Evolutionary conservation across 805 yeast genomes (phyloP), one percentile per base, ranked within the genome.

Genomic region (Cyberlindnera mrakii): DNA sequence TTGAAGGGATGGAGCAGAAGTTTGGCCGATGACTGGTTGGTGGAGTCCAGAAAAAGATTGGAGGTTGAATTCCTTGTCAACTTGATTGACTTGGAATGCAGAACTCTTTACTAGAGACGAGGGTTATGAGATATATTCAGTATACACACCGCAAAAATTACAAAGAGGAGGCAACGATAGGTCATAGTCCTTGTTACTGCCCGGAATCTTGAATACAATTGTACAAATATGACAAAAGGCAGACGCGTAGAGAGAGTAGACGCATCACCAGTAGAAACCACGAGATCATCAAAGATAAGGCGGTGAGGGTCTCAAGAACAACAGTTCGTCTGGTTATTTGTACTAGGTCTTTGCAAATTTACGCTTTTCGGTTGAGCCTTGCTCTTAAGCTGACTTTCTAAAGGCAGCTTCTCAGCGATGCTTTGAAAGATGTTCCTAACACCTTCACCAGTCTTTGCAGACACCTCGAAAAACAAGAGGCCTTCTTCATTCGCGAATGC

Each of bases 1-100:
- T 74, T 93, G 65, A 85, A 86, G 65, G 98, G 98, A 33, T 87
- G 96, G 96, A 78, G 93, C 31, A 82, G 95, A 74, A 77, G 77
- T 59, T 74, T 93, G 54, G 93, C 97, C 32, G 78, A 80, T 54
- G 96, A 88, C 62, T 93, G 98, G 98, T 78, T 93, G 30, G 69
- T 70, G 27, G 95, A 88, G 63, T 88, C 93, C 38, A 81, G 97
- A 72, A 83, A 81, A 70, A 84, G 95, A 62, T 70, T 89, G 50
- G 98, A 91, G 68, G 77, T 86, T 31, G 91, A 89, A 67, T 82
- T 89, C 57, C 71, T 91, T 60, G 72, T 87, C 46, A 78, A 75
- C 45, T 65, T 84, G 52, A 70, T 85, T 48, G 87, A 82, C 48
- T 64, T 81, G 40, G 93, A 84, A 63, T 61, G 82, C 43, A 76